Evolutionary conservation across 192 early-diverging fungal species (phyloP), one percentile per base, ranked within the genome.

Genomic region (Linnemannia hyalina): DNA sequence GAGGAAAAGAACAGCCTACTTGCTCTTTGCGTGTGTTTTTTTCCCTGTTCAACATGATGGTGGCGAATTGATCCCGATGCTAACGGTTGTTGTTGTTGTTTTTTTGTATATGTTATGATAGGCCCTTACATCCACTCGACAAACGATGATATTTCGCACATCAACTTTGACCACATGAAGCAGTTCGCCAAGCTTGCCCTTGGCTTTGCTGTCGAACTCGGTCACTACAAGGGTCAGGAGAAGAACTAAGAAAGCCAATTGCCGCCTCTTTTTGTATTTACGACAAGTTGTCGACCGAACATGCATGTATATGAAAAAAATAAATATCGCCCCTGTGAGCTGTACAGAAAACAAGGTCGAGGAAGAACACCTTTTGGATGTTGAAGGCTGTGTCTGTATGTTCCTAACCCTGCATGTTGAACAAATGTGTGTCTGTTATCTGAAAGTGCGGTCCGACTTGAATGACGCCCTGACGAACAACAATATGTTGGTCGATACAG

Each of bases 91-190:
- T 60, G 23, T 5, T 23, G 35, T 55, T 55, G 6, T 60, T 26
- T 2, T n/a, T 60, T 65, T 13, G 4, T 54, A 1, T 49, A 2
- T 22, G 15, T 47, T 23, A n/a, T 68, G 13, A 22, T 76, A 81
- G 80, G 70, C 76, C 94, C 94, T 18, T 90, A 94, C 68, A 96
- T 98, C 75, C 98, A 99, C 88, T 89, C 96, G n/a, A 88, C 94
- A 13, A 89, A 90, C 55, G 98, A 99, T 82, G 92, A 91, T 8
- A 82, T 97, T 13, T 91, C 93, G 22, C 91, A 95, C 35, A 91
- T 99, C 75, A 91, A 91, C 57, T 98, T 96, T 89, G 89, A 93
- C 57, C 98, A 99, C 85, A 96, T 98, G 93, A 92, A 92, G 18
- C 94, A 97, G 88, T 98, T 98, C 81, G 92, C 95, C 35, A 95